Conservation (phyloP, 495 filamentous ascomycete species). For the Penicillium tannophilum region DNA sequence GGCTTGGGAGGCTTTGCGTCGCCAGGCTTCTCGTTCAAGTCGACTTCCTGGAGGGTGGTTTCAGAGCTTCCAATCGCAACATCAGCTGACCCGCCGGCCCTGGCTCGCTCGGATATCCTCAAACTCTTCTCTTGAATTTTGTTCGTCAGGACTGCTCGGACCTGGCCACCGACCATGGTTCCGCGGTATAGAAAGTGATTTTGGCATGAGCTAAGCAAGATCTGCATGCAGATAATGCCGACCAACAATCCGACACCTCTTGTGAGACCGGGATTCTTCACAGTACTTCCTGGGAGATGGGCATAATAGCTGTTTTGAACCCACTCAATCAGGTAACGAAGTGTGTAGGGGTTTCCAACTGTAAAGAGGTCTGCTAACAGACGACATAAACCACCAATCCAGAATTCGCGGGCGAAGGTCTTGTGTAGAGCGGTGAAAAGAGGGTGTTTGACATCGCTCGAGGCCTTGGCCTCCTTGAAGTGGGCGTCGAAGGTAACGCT, state of each 20-base stretch:
- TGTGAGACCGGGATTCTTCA: background rate
- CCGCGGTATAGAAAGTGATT: conserved; percentile 3
- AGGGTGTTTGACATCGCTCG: background rate
- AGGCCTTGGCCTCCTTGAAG: background rate
- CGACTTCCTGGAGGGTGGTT: background rate
- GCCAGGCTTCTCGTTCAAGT: background rate
- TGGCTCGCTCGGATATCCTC: conserved; percentile 5
- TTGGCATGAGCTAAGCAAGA: background rate
- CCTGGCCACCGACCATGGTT: background rate
- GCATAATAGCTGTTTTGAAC: background rate
- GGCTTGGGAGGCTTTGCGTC: background rate
- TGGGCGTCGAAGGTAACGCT: background rate
- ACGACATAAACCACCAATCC: background rate
- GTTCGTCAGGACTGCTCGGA: background rate
- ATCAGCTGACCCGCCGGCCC: background rate
- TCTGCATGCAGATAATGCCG: conserved; percentile 1
- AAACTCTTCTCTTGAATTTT: conserved; percentile 6
- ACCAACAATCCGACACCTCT: background rate
- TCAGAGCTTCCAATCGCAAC: background rate
- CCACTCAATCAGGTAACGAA: conserved; percentile 1
- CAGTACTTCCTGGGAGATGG: background rate
- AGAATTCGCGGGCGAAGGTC: conserved; percentile 4
- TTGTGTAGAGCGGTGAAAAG: background rate
- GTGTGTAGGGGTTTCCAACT: background rate
- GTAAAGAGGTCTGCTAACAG: background rate